phyloP scores from a whole-genome alignment of 352 stramenopile species.

The Globisporangium nagaii region DNA sequence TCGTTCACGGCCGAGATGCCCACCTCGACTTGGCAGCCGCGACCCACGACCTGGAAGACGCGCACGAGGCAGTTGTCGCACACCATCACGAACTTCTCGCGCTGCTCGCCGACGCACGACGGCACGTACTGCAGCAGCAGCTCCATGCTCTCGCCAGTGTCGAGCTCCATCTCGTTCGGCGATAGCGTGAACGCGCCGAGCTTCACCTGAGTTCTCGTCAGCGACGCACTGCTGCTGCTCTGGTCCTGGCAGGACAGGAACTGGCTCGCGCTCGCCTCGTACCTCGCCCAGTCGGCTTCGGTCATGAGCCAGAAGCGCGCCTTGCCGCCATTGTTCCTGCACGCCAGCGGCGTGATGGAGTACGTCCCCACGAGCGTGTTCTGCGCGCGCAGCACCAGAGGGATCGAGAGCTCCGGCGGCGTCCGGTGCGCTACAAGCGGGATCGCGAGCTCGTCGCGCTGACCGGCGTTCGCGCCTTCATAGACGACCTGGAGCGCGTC shows the following conservation, averaged over 20 bases:
- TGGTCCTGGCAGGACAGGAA: conserved; percentile 1
- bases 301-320: conserved; percentile 71
- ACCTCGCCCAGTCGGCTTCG: conserved; percentile 38
- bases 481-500: conserved; percentile 53
- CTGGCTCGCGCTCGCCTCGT: conserved; percentile 21
- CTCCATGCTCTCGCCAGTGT: conserved; percentile 27
- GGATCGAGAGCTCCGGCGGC: conserved; percentile 63
- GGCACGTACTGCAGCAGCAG: conserved; percentile 55
- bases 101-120: conserved; percentile 46
- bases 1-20: conserved; percentile 38
- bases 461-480: conserved; percentile 25
- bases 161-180: conserved; percentile 50
- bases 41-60: conserved; percentile 59
- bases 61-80: conserved; percentile 82
- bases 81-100: conserved; percentile 68
- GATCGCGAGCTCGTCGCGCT: conserved; percentile 24
- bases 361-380: conserved; percentile 58
- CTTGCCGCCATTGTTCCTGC: conserved; percentile 53
- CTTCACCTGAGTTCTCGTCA: neutral
- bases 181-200: conserved; percentile 52
- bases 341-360: conserved; percentile 39
- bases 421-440: conserved; percentile 37
- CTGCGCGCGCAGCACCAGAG: conserved; percentile 43
- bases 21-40: conserved; percentile 64
- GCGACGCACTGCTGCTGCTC: neutral